A percentile compares a stretch with the other conserved stretches of the same genome.
Evolutionary conservation across 148 eudicot genomes (phyloP).

Genomic region (Vaccinium darrowii): DNA sequence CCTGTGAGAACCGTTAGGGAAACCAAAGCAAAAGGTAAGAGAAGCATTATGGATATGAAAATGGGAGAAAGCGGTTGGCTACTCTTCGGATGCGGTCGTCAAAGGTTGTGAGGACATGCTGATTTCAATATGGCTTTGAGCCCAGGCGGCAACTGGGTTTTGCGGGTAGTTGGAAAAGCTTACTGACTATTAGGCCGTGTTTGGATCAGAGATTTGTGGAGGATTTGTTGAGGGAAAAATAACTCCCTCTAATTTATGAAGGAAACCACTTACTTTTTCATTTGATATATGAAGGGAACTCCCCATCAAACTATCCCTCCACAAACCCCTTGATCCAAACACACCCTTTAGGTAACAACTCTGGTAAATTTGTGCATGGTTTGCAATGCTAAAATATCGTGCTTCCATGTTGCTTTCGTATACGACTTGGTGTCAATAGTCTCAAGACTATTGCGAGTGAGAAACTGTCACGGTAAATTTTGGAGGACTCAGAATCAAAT

Average conservation of each 20-base stretch:
- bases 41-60: conserved; percentile 33
- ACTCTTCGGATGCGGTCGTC: conserved; percentile 30
- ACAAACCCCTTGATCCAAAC: background rate
- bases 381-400: background rate
- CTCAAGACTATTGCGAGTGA: background rate
- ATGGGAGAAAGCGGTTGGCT: conserved; percentile 28
- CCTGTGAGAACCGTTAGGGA: conserved; percentile 29
- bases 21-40: conserved; percentile 12
- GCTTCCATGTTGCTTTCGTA: background rate
- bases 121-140: conserved; percentile 15
- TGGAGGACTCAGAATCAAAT: background rate
- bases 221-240: background rate
- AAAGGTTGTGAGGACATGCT: conserved; percentile 36
- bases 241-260: background rate
- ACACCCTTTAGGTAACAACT: background rate
- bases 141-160: background rate
- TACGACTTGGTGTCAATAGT: background rate
- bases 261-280: background rate
- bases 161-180: background rate
- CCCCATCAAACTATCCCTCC: background rate
- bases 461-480: background rate
- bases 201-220: background rate
- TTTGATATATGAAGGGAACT: background rate
- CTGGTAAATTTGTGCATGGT: background rate
- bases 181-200: background rate